phyloP scores from a whole-genome alignment of 257 asterid genomes.

The Penstemon davidsonii region DNA sequence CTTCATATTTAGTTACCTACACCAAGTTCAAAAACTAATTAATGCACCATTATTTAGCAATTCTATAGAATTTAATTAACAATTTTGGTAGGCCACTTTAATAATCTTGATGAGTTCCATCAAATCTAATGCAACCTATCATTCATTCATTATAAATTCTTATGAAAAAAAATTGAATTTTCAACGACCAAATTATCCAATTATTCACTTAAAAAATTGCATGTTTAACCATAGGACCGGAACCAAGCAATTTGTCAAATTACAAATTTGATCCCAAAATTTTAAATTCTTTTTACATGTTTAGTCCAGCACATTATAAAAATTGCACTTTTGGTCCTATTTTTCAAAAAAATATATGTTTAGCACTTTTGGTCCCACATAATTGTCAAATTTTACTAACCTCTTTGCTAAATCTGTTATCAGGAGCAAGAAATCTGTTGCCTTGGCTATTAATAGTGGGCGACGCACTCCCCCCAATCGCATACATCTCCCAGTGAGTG shows the following conservation, averaged over 20 bases:
- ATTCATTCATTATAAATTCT: not conserved
- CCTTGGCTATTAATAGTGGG: conserved; percentile 62
- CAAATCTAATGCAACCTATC: not conserved
- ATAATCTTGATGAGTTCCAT: not conserved
- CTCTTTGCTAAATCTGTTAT: conserved; percentile 44
- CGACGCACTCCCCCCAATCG: conserved; percentile 54
- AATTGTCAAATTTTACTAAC: conserved; percentile 3
- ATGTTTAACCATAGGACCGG: too few relatives aligned
- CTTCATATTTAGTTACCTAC: conserved; percentile 64
- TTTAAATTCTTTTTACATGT: too few relatives aligned
- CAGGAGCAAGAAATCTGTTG: conserved; percentile 55
- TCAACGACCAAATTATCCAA: too few relatives aligned
- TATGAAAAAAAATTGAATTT: too few relatives aligned
- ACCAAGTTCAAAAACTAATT: not conserved
- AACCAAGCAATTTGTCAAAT: too few relatives aligned
- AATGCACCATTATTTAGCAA: not conserved
- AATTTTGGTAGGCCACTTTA: not conserved
- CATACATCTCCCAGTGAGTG: conserved; percentile 61
- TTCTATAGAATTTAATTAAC: not conserved
- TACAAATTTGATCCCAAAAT: too few relatives aligned
- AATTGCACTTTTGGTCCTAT: too few relatives aligned
- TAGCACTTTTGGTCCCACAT: too few relatives aligned
- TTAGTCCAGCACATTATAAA: too few relatives aligned
- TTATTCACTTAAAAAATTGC: too few relatives aligned
- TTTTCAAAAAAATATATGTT: too few relatives aligned